Percentiles rank a stretch among this genome's conserved stretches.
phyloP scores from a whole-genome alignment of 2,329 filamentous ascomycete genomes.

The Nemania bipapillata region DNA sequence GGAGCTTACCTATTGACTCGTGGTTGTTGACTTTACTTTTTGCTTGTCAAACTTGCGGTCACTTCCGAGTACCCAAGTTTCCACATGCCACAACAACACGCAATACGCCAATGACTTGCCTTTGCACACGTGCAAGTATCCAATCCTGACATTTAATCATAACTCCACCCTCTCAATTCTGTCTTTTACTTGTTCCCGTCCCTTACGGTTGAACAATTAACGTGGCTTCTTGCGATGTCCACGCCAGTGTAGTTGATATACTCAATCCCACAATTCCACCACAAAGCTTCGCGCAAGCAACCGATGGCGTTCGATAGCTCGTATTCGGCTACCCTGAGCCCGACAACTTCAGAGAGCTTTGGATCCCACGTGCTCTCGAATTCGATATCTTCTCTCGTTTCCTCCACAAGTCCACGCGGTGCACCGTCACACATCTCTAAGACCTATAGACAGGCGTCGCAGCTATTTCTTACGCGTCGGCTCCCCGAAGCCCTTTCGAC shows the following conservation, averaged over 20 bases:
- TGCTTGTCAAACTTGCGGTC: conserved; percentile 32
- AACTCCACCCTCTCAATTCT: conserved; percentile 2
- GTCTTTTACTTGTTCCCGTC: not conserved
- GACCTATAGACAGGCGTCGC: conserved; percentile 91
- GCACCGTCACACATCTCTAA: conserved; percentile 82
- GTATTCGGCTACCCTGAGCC: conserved; percentile 58
- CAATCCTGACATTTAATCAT: conserved; percentile 5
- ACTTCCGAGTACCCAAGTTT: conserved; percentile 18
- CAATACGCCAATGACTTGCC: conserved; percentile 15
- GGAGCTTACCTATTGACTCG: conserved; percentile 3
- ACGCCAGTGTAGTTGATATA: conserved; percentile 29
- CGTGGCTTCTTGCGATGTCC: conserved; percentile 20
- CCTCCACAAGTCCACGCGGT: conserved; percentile 69
- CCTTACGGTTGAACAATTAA: conserved; percentile 18
- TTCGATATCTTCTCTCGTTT: conserved; percentile 76
- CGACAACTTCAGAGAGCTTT: conserved; percentile 61
- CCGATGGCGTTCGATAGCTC: conserved; percentile 58
- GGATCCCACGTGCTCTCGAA: conserved; percentile 66
- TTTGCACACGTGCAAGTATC: conserved; percentile 13
- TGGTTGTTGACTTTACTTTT: conserved; percentile 32
- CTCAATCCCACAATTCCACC: conserved; percentile 9
- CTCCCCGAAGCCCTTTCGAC: conserved; percentile 89
- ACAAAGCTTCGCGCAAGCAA: conserved; percentile 9
- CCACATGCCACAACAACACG: conserved; percentile 27
- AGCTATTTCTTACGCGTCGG: conserved; percentile 92